phyloP scores from a whole-genome alignment of 306 rosid genomes.

The Crataegus laevigata region DNA sequence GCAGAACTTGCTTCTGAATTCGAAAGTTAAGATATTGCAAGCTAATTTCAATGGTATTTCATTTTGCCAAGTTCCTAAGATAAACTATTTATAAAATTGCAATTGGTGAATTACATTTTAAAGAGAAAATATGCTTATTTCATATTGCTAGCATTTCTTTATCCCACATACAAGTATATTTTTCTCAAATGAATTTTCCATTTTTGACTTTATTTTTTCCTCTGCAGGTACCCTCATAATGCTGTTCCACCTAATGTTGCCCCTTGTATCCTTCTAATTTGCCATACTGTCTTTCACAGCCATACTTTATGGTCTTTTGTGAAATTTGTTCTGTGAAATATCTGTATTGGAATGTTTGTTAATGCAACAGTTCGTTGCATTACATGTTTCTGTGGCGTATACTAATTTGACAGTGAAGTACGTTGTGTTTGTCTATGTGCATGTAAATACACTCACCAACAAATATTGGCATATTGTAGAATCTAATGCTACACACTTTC shows the following conservation, averaged over 20 bases:
- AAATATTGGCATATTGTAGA: neutral
- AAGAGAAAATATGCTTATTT: neutral
- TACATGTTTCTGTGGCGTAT: neutral
- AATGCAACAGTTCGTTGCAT: neutral
- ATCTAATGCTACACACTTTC: neutral
- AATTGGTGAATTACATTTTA: neutral
- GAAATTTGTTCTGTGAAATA: neutral
- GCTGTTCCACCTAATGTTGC: conserved; percentile 80
- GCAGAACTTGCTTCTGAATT: neutral
- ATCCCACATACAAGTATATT: neutral
- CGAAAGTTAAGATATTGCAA: neutral
- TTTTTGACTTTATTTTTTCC: neutral
- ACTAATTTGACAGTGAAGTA: neutral
- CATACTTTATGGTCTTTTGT: neutral
- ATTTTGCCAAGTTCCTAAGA: neutral
- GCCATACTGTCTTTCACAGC: neutral
- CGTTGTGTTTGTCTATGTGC: neutral
- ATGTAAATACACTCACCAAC: neutral
- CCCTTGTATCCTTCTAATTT: conserved; percentile 75
- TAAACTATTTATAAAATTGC: neutral
- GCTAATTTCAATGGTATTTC: neutral
- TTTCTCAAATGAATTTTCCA: neutral
- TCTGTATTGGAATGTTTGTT: neutral
- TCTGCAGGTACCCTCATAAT: conserved; percentile 69
- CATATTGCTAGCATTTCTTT: neutral